Conservation (phyloP, 306 rosid species). For the Gleditsia sinensis region DNA sequence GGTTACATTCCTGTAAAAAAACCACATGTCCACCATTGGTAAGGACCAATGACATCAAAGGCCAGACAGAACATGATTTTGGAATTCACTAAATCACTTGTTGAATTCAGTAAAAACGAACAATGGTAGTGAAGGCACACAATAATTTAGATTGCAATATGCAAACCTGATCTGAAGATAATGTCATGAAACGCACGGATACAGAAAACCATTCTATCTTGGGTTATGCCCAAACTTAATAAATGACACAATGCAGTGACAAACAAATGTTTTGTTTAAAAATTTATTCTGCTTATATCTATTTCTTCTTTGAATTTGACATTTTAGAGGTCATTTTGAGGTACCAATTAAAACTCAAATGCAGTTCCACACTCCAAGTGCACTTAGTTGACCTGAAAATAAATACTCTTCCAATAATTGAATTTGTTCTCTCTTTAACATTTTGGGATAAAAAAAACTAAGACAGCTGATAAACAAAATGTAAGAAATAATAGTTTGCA, state of each 20-base stretch:
- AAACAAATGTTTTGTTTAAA: neutral
- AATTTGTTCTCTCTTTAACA: neutral
- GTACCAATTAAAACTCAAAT: neutral
- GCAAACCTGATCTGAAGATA: neutral
- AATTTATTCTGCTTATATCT: neutral
- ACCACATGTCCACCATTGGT: neutral
- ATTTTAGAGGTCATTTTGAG: constrained; percentile 18
- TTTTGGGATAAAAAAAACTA: neutral
- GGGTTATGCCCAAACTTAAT: neutral
- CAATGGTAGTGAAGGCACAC: neutral
- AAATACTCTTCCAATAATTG: neutral
- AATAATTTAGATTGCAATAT: neutral
- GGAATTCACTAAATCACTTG: neutral
- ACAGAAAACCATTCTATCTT: neutral
- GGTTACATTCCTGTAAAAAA: neutral
- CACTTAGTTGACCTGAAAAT: neutral
- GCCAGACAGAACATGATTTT: neutral
- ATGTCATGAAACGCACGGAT: neutral
- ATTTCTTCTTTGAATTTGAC: neutral
- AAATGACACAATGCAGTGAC: neutral
- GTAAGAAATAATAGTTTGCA: neutral
- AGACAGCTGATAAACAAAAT: neutral
- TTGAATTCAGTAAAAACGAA: neutral
- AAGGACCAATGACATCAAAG: neutral
- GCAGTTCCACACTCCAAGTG: neutral